These are phyloP conservation scores for Stygiomarasmius scandens DNA, from an alignment of 1,284 basidiomycete species.

Conservation along the genomic window DNA sequence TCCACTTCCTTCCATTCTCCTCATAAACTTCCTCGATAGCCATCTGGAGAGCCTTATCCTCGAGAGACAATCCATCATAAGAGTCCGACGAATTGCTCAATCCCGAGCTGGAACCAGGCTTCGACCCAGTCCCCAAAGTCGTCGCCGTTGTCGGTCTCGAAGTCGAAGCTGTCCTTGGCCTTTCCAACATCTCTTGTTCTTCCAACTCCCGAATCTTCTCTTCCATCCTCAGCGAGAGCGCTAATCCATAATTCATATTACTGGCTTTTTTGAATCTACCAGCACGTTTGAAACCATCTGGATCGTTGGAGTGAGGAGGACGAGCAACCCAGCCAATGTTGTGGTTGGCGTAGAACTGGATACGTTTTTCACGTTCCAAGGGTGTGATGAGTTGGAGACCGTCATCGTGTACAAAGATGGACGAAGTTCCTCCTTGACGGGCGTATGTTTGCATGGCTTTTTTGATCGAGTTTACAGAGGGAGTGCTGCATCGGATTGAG, in stretches of 20 bases:
- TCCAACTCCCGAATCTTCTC: slow-evolving; percentile 63
- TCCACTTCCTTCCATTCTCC: slow-evolving; percentile 54
- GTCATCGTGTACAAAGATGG: slow-evolving; percentile 79
- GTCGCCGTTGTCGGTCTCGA: too few relatives aligned
- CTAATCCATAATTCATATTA: slow-evolving; percentile 87
- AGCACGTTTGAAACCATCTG: slow-evolving; percentile 77
- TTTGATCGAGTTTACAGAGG: slow-evolving; percentile 81
- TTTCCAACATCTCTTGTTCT: slow-evolving; percentile 31
- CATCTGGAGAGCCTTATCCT: slow-evolving; percentile 64
- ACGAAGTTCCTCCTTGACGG: slow-evolving; percentile 77
- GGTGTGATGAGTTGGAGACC: slow-evolving; percentile 65
- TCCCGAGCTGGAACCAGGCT: too few relatives aligned
- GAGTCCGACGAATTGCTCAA: background rate
- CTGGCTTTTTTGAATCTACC: slow-evolving; percentile 90
- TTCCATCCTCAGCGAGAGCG: slow-evolving; percentile 75
- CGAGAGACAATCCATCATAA: slow-evolving; percentile 42
- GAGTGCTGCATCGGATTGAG: slow-evolving; percentile 45
- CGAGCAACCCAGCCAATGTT: slow-evolving; percentile 85
- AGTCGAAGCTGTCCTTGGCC: too few relatives aligned
- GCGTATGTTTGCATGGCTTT: slow-evolving; percentile 88
- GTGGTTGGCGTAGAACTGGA: slow-evolving; percentile 78
- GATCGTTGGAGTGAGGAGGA: slow-evolving; percentile 65
- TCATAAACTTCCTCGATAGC: slow-evolving; percentile 71
- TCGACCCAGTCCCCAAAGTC: too few relatives aligned
- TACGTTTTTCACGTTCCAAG: slow-evolving; percentile 66